A percentile compares a stretch with the other conserved stretches of the same genome.
Conservation (phyloP, 2,329 filamentous ascomycete species). For the Alternaria gaisen region DNA sequence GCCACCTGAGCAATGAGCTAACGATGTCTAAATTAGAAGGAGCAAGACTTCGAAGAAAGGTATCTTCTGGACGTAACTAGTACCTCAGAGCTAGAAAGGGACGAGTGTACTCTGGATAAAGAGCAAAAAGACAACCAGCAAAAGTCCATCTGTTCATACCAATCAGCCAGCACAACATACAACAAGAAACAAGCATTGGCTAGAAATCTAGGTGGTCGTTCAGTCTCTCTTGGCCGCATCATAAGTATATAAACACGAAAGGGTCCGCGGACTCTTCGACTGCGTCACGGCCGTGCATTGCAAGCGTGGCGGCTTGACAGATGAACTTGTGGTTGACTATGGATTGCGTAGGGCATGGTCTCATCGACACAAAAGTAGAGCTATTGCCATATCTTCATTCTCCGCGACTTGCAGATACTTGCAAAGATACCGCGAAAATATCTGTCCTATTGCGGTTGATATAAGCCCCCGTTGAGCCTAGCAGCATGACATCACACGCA, state of each 20-base stretch:
- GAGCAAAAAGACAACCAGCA: background rate
- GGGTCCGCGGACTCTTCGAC: slow-evolving; percentile 4
- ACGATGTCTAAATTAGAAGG: no score
- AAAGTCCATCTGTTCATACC: background rate
- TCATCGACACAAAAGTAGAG: background rate
- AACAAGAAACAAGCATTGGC: background rate
- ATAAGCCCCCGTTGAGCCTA: slow-evolving; percentile 2
- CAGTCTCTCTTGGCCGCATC: slow-evolving; percentile 1
- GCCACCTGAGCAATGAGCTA: no score
- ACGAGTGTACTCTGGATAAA: background rate
- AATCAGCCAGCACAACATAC: background rate
- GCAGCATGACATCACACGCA: slow-evolving; percentile 7
- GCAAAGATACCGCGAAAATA: background rate
- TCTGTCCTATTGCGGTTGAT: background rate
- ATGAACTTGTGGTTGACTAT: background rate
- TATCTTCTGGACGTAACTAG: no score
- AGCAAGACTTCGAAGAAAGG: no score
- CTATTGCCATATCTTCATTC: background rate
- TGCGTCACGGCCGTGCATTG: slow-evolving; percentile 10
- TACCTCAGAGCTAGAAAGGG: background rate
- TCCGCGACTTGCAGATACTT: background rate
- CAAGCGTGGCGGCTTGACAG: slow-evolving; percentile 1
- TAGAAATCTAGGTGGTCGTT: background rate
- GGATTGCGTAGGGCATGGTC: background rate
- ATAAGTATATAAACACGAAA: background rate